Percentiles rank a stretch among this genome's conserved stretches.
Conservation (phyloP, 352 stramenopile species). For the Discostella stelligera region DNA sequence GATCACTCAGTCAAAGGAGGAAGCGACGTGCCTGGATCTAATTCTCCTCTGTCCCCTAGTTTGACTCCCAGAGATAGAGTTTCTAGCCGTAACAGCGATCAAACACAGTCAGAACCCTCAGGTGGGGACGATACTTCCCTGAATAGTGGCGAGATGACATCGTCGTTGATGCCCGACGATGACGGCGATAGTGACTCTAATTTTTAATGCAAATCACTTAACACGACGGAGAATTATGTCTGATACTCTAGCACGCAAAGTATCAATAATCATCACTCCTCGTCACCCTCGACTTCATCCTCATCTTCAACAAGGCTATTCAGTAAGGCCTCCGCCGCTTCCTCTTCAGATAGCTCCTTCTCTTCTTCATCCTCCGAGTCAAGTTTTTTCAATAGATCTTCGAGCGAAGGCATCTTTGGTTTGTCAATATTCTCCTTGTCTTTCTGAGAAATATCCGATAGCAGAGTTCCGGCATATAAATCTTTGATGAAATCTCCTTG, state of each 20-base stretch:
- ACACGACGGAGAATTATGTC: neutral
- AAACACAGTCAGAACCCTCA: slow-evolving; percentile 33
- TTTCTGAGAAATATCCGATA: slow-evolving; percentile 96
- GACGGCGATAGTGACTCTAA: slow-evolving; percentile 31
- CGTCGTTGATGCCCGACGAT: slow-evolving; percentile 25
- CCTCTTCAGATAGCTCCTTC: slow-evolving; percentile 65
- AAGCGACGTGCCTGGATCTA: neutral
- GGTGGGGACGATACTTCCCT: slow-evolving; percentile 5
- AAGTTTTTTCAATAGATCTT: slow-evolving; percentile 81
- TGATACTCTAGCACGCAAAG: neutral
- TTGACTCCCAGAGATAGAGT: slow-evolving; percentile 27
- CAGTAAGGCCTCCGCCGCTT: slow-evolving; percentile 69
- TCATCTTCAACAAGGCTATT: slow-evolving; percentile 77
- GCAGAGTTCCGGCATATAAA: slow-evolving; percentile 97
- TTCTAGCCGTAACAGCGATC: slow-evolving; percentile 18
- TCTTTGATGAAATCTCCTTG: slow-evolving; percentile 99
- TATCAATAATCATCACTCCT: slow-evolving; percentile 43
- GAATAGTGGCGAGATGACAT: slow-evolving; percentile 33
- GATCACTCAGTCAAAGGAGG: neutral
- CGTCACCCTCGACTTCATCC: slow-evolving; percentile 73
- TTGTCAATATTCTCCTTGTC: slow-evolving; percentile 97
- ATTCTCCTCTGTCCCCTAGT: neutral
- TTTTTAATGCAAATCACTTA: slow-evolving; percentile 17
- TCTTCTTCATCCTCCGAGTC: slow-evolving; percentile 72
- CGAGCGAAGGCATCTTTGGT: slow-evolving; percentile 86